Evolutionary conservation across 345 rosid genomes (phyloP).

Genomic region (Moringa oleifera): DNA sequence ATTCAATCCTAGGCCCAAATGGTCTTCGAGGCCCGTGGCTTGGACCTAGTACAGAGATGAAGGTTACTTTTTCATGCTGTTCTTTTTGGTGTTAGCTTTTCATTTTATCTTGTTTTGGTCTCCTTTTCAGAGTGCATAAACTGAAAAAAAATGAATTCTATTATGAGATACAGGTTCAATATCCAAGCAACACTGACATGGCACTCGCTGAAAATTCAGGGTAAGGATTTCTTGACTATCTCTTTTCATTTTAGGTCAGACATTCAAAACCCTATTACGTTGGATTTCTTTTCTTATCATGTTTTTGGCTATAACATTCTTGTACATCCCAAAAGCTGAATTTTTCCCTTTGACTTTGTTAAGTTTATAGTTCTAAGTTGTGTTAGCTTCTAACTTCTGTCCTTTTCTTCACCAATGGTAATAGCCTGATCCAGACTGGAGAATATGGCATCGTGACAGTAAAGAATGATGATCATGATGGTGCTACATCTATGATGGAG

Average conservation of each 20-base stretch:
- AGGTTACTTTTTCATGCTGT: slow-evolving; percentile 38
- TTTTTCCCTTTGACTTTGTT: neutral
- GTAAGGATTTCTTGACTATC: slow-evolving; percentile 25
- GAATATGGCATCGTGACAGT: slow-evolving; percentile 31
- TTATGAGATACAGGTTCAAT: slow-evolving; percentile 52
- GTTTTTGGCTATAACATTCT: neutral
- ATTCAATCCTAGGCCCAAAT: slow-evolving; percentile 82
- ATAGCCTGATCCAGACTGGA: slow-evolving; percentile 50
- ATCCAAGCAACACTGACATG: slow-evolving; percentile 68
- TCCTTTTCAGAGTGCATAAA: slow-evolving; percentile 9
- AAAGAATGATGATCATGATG: slow-evolving; percentile 41
- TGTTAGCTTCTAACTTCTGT: slow-evolving; percentile 23
- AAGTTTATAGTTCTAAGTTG: neutral
- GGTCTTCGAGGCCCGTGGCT: slow-evolving; percentile 88
- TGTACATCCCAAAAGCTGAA: neutral
- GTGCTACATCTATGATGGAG: slow-evolving; percentile 47
- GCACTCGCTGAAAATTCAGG: slow-evolving; percentile 37
- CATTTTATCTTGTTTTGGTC: slow-evolving; percentile 3
- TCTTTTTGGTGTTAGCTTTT: neutral
- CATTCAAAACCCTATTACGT: neutral
- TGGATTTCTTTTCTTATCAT: neutral
- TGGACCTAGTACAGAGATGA: slow-evolving; percentile 68
- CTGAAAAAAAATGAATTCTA: slow-evolving; percentile 16
- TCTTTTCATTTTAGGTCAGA: neutral
- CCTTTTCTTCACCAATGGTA: slow-evolving; percentile 20